Evolutionary conservation across 1,284 basidiomycete species (phyloP), one percentile per base, ranked within the genome.

Genomic region (Ustilago cynodontis): DNA sequence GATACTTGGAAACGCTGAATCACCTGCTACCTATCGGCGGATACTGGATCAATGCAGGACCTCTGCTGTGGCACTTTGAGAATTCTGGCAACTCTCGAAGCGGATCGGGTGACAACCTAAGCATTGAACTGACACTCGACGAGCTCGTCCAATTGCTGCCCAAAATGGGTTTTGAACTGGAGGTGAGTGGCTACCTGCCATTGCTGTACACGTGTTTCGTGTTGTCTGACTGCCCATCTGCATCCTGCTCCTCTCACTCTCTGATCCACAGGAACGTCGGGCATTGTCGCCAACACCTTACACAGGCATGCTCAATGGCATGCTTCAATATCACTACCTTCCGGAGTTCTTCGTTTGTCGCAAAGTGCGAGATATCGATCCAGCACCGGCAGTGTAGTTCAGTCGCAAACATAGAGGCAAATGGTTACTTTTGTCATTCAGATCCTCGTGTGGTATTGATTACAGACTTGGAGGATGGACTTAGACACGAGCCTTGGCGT

Each of bases 61-160:
- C 96, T 0, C 87, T 98, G 1, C 87, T 98, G 29, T 99, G 96
- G 95, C 95, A 99, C 85, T 98, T 92, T 87, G 95, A 98, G 85
- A 95, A 95, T 86, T 93, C 93, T 80, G 89, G 68, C 41, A 71
- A 65, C 45, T 60, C 53, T 18, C 33, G 58, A 35, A 39, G 64
- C 3, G 64, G 53, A 1, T 39, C 60, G 0, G 51, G 51, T 18
- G 65, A 80, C 20, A 65, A 45, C 18, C 56, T 77, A 87, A 10
- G 80, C 65, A 90, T 98, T 59, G 96, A 98, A 87, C 88, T 98
- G 18, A 93, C 92, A 78, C 88, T 98, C 28, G 92, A 94, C 70
- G 95, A 98, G 83, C 89, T 98, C 49, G 93, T 95, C 81, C 87
- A 87, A 1, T 89, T 98, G 1, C 91, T 92, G 0, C 87, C 88